These are phyloP conservation scores for Annulohypoxylon moriforme DNA, from an alignment of 495 filamentous ascomycete genomes.

Conservation along the genomic window DNA sequence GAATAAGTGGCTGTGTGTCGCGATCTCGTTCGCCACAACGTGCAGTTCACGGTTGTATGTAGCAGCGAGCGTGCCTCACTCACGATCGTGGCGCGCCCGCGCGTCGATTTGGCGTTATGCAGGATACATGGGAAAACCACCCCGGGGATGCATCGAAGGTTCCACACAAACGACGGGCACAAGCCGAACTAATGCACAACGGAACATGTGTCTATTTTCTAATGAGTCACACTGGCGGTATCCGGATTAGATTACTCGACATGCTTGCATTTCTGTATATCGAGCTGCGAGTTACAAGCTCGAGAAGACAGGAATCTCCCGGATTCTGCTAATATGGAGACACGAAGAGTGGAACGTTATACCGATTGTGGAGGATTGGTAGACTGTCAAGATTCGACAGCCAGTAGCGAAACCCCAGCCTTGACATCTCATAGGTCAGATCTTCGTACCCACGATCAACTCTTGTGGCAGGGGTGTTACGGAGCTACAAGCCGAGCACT, in stretches of 20 bases:
- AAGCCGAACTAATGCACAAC: slow-evolving; percentile 39
- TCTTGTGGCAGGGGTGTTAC: slow-evolving; percentile 19
- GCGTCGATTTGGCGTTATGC: slow-evolving; percentile 27
- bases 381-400: slow-evolving; percentile 26
- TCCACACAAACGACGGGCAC: slow-evolving; percentile 35
- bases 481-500: slow-evolving; percentile 9
- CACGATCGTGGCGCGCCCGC: slow-evolving; percentile 13
- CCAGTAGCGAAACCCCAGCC: slow-evolving; percentile 19
- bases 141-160: slow-evolving; percentile 31
- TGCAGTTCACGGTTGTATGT: slow-evolving; percentile 42
- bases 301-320: neutral
- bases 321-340: neutral
- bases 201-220: slow-evolving; percentile 42
- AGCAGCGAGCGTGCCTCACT: slow-evolving; percentile 25
- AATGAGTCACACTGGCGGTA: slow-evolving; percentile 44
- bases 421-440: slow-evolving; percentile 31
- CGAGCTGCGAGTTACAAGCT: slow-evolving; percentile 12
- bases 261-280: slow-evolving; percentile 38
- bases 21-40: slow-evolving; percentile 43
- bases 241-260: slow-evolving; percentile 19
- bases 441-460: slow-evolving; percentile 18
- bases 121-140: slow-evolving; percentile 28
- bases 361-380: slow-evolving; percentile 27
- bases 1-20: slow-evolving; percentile 37
- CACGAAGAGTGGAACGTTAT: slow-evolving; percentile 27